Base-by-base conservation (phyloP, 2,329 filamentous ascomycete genomes). In the Colletotrichum sublineola region DNA sequence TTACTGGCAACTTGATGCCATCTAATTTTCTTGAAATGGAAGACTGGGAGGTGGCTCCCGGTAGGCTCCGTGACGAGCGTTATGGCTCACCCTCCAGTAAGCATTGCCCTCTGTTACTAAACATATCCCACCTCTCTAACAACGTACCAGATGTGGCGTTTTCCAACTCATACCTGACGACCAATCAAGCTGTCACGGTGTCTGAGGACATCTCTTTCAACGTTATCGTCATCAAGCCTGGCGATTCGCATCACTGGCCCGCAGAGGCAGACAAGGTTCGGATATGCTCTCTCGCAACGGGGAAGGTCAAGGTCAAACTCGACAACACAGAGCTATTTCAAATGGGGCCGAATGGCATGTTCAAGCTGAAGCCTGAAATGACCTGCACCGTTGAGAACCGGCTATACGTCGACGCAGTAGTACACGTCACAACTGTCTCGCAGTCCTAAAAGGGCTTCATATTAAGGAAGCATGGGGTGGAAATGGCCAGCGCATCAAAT, bases 21-120 rank as follows among this genome's bases (percentile, higher is more conserved):
- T 40, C 44, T 6, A 46, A 68, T 11, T 33, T 67, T 3, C 60
- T 82, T 7, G 77, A 83, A 63, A 83, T 85, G 78, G 84, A 86
- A 73, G 78, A 79, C 3, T 86, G 84, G 84, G 85, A 86, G 75
- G 73, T 85, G 57, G 84, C 84, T 0, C 84, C 85, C 1, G 85
- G 85, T 20, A 80, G 82, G 31, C 76, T 84, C 40, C 76, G 75
- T 11, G 78, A 81, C 44, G 73, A 77, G 5, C 68, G 71, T 1
- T 74, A 77, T 12, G 57, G 58, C 9, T 52, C 48, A 1, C 75
- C 76, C 1, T 79, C 81, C 38, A 84, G 84, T 85, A 77, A 74
- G 84, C 79, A 24, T 9, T 8, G 14, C 5, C 9, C 8, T 7
- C 1, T 14, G 5, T 14, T 15, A 2, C 8, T 29, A 18, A n/a